Evolutionary conservation across 129 eudicot genomes (phyloP).

Genomic region (Flaveria trinervia): DNA sequence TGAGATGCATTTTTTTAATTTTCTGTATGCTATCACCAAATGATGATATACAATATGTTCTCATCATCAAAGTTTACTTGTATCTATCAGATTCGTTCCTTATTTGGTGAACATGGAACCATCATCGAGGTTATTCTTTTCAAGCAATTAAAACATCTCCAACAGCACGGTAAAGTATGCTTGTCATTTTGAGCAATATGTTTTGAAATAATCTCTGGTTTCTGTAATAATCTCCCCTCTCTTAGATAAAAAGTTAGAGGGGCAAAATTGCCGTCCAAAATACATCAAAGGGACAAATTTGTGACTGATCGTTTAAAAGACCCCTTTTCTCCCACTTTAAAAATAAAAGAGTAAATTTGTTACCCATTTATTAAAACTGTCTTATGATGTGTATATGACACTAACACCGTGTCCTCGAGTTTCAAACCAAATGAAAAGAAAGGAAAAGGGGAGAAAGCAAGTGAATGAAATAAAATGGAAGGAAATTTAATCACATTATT

Average conservation of each 20-base stretch:
- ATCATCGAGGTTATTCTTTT: constrained; percentile 66
- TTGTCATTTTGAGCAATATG: constrained; percentile 1
- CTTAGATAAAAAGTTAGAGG: constrained; percentile 5
- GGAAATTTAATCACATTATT: neutral
- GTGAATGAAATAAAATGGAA: neutral
- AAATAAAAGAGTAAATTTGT: neutral
- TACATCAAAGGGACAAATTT: neutral
- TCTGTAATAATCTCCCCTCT: constrained; percentile 15
- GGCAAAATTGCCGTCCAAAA: neutral
- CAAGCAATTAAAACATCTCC: constrained; percentile 56
- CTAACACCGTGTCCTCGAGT: neutral
- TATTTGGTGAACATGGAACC: constrained; percentile 68
- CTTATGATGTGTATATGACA: neutral
- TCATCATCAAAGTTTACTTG: neutral
- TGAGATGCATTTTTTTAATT: neutral
- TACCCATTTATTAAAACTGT: neutral
- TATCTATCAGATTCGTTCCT: constrained; percentile 50
- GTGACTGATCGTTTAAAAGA: neutral
- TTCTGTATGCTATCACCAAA: constrained; percentile 29
- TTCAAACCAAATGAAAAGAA: constrained; percentile 1
- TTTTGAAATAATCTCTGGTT: constrained; percentile 18
- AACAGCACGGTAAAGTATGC: constrained; percentile 54
- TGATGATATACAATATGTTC: constrained; percentile 7
- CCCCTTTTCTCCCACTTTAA: neutral
- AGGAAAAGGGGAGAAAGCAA: neutral